Base-by-base conservation (phyloP, 306 rosid genomes). In the Sicyos baderoa region DNA sequence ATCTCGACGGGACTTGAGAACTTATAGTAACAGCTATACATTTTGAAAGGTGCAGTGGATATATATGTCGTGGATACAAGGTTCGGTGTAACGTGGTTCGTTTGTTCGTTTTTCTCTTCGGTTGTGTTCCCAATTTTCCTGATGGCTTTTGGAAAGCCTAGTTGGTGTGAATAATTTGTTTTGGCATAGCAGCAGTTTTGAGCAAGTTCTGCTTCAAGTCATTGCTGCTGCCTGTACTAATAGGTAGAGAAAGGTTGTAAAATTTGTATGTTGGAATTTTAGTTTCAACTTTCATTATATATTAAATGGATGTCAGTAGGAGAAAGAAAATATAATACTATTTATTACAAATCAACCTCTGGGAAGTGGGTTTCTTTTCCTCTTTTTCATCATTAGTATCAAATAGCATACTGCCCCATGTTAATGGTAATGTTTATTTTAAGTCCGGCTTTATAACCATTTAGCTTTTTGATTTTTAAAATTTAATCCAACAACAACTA, bases 101-200 rank as follows among this genome's bases (percentile, higher is more conserved):
- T 13, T 22, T 66, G 37, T 32, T 32, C 37, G 42, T 35, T 35
- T 35, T 35, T 32, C 29, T 25, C 29, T 25, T 25, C 29, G 29
- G 29, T 45, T 23, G 42, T 48, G 42, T 23, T 47, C 11, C 55
- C 56, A 22, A 47, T 66, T 66, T 66, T 66, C 23, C 22, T 66
- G 56, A 21, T 21, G 68, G 51, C 32, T 25, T 66, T 66, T 6
- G 70, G 70, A 62, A 62, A 71, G 70, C 54, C 22, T 48, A 56
- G 71, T 45, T 23, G 71, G 56, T 66, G 71, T 66, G 71, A 66
- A 47, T 47, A 49, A 66, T 65, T 66, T 66, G 71, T 21, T 66
- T 66, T 66, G 71, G 42, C 19, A 48, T 21, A 22, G 18, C 53
- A 45, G 70, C 54, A 65, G 55, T 8, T 66, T 14, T 47, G 71